phyloP scores from a whole-genome alignment of 2,329 filamentous ascomycete genomes.

The Dactylellina drechsleri region DNA sequence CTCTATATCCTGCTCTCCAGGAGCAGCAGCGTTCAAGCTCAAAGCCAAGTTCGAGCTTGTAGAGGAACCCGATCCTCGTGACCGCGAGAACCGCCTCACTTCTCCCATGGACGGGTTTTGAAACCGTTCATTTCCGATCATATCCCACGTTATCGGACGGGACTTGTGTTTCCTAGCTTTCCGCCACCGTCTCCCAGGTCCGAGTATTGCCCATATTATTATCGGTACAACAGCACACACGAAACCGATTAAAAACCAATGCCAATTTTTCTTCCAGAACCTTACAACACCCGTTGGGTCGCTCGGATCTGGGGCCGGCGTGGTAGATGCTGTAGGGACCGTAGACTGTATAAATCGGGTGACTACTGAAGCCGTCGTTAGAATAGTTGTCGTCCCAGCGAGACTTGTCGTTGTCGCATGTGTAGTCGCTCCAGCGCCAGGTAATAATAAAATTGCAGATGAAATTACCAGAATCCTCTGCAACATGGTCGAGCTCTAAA shows the following conservation, averaged over 20 bases:
- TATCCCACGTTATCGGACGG: constrained; percentile 38
- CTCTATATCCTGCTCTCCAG: constrained; percentile 51
- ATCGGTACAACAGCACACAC: constrained; percentile 30
- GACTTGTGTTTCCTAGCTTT: constrained; percentile 35
- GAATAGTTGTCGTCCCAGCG: not conserved
- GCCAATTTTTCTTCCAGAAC: constrained; percentile 51
- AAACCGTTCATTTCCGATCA: constrained; percentile 42
- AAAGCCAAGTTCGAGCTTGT: constrained; percentile 36
- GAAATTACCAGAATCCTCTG: constrained; percentile 43
- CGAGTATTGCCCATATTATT: constrained; percentile 41
- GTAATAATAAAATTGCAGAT: constrained; percentile 29
- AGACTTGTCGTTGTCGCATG: constrained; percentile 20
- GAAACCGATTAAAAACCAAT: constrained; percentile 46
- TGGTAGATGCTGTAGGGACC: not conserved
- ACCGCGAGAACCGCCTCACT: constrained; percentile 20
- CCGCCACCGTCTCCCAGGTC: constrained; percentile 42
- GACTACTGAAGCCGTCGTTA: too few species aligned
- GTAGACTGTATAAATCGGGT: too few species aligned
- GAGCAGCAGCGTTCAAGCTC: constrained; percentile 45
- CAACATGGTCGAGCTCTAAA: constrained; percentile 31
- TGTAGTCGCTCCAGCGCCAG: constrained; percentile 11
- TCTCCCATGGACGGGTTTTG: constrained; percentile 39
- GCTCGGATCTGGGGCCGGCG: constrained; percentile 12
- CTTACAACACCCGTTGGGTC: constrained; percentile 11
- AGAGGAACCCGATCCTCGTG: constrained; percentile 44